A percentile compares a stretch with the other conserved stretches of the same genome.
Conservation (phyloP, 768 basidiomycete genomes). For the Lactarius hengduanensis region DNA sequence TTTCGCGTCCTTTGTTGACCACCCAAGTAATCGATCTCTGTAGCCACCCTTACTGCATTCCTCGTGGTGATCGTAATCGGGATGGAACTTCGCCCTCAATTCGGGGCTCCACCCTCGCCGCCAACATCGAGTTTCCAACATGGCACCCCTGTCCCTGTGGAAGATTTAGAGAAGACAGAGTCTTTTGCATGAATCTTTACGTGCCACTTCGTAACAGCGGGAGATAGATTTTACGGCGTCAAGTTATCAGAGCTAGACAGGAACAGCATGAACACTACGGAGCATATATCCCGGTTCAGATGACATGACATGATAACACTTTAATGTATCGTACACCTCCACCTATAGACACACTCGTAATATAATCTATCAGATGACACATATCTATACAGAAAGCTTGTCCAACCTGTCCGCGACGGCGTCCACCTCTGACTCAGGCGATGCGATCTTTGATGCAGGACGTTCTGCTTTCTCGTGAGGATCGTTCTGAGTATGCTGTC, state of each 20-base stretch:
- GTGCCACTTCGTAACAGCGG: neutral
- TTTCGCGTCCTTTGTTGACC: neutral
- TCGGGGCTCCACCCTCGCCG: slow-evolving; percentile 39
- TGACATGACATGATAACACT: neutral
- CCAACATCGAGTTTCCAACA: slow-evolving; percentile 25
- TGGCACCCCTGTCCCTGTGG: slow-evolving; percentile 4
- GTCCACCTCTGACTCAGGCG: slow-evolving; percentile 34
- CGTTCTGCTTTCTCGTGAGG: slow-evolving; percentile 9
- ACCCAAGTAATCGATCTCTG: neutral
- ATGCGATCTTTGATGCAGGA: neutral
- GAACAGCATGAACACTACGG: slow-evolving; percentile 5
- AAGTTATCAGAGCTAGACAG: neutral
- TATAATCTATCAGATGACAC: slow-evolving; percentile 20
- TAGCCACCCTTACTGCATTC: slow-evolving; percentile 64
- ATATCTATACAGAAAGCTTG: slow-evolving; percentile 48
- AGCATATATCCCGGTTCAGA: slow-evolving; percentile 2
- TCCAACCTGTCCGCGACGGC: slow-evolving; percentile 50
- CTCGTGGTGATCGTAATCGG: slow-evolving; percentile 64
- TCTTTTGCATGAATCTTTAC: slow-evolving; percentile 15
- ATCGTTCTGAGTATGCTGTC: slow-evolving; percentile 30
- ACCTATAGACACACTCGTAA: slow-evolving; percentile 24
- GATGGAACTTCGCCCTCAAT: slow-evolving; percentile 60
- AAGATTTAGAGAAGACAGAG: slow-evolving; percentile 20
- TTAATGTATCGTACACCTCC: slow-evolving; percentile 24
- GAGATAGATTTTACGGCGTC: neutral